Percentiles rank a stretch among this genome's conserved stretches.
Evolutionary conservation across 2,329 filamentous ascomycete species (phyloP).

Genomic region (Coniella vitis): DNA sequence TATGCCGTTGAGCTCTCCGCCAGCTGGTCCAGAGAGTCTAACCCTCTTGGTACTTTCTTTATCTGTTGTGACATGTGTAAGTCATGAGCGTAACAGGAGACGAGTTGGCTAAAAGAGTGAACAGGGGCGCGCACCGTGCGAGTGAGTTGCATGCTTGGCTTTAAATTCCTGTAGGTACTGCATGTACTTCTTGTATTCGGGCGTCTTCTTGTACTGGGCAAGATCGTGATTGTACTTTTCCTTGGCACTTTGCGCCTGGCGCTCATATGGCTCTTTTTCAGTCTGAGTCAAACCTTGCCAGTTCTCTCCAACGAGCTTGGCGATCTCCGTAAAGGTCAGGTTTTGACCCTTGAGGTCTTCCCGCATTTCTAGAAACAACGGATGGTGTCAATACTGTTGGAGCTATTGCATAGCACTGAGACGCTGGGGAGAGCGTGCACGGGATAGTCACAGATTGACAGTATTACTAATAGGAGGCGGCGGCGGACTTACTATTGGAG

Average conservation of each 20-base stretch:
- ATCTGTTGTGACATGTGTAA: conserved; percentile 25
- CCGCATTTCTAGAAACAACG: conserved; percentile 55
- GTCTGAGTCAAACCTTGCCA: conserved; percentile 65
- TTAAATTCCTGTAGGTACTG: conserved; percentile 74
- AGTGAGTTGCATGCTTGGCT: conserved; percentile 56
- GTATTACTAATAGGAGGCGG: conserved; percentile 3
- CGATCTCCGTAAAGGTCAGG: conserved; percentile 75
- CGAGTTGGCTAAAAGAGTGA: neutral
- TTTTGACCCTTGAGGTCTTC: conserved; percentile 71
- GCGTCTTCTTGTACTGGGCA: conserved; percentile 70
- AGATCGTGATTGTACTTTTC: conserved; percentile 70
- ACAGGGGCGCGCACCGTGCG: conserved; percentile 41
- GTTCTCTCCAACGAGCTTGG: conserved; percentile 73
- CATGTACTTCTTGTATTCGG: conserved; percentile 60
- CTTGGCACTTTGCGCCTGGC: conserved; percentile 64
- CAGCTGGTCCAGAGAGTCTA: conserved; percentile 36
- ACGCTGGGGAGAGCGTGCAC: neutral
- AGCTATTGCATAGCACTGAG: neutral
- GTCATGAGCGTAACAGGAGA: neutral
- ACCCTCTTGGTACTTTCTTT: conserved; percentile 44
- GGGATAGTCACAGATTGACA: neutral
- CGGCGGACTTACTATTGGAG: conserved; percentile 63
- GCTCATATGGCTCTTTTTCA: conserved; percentile 68
- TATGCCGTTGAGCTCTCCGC: conserved; percentile 28
- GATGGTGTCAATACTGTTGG: too few species aligned